Evolutionary conservation across 1,284 basidiomycete species (phyloP).

Genomic region (Cerrena zonata): DNA sequence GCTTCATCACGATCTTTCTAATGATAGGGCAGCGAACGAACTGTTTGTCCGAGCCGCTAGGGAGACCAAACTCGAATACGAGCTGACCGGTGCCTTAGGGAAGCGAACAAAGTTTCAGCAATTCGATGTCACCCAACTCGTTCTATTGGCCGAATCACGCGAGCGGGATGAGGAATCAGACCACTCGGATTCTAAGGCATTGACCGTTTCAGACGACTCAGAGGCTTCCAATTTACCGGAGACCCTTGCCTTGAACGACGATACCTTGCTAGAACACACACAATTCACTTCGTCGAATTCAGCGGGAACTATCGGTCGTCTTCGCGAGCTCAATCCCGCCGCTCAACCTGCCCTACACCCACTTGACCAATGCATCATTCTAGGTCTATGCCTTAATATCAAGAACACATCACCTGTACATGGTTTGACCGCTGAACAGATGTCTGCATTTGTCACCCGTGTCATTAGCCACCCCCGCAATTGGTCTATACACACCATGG

Average conservation of each 20-base stretch:
- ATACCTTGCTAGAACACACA: slow-evolving; percentile 92
- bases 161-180: slow-evolving; percentile 35
- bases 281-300: slow-evolving; percentile 69
- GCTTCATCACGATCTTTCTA: slow-evolving; percentile 65
- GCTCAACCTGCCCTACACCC: slow-evolving; percentile 84
- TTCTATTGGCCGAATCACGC: slow-evolving; percentile 86
- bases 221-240: slow-evolving; percentile 75
- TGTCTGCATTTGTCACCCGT: slow-evolving; percentile 82
- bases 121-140: slow-evolving; percentile 80
- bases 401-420: slow-evolving; percentile 82
- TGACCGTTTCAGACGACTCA: slow-evolving; percentile 41
- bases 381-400: slow-evolving; percentile 85
- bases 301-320: slow-evolving; percentile 34
- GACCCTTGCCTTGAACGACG: slow-evolving; percentile 85
- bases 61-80: slow-evolving; percentile 78
- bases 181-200: slow-evolving; percentile 14
- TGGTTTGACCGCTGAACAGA: slow-evolving; percentile 84
- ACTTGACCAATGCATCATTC: slow-evolving; percentile 84
- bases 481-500: slow-evolving; percentile 93
- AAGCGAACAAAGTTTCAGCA: slow-evolving; percentile 94
- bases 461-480: slow-evolving; percentile 83
- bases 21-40: slow-evolving; percentile 77
- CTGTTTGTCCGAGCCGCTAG: slow-evolving; percentile 77
- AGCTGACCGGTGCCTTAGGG: slow-evolving; percentile 89
- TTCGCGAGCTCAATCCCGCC: slow-evolving; percentile 73